Conservation (phyloP, 805 yeast genomes). For the Barnettozyma wickerhamii region DNA sequence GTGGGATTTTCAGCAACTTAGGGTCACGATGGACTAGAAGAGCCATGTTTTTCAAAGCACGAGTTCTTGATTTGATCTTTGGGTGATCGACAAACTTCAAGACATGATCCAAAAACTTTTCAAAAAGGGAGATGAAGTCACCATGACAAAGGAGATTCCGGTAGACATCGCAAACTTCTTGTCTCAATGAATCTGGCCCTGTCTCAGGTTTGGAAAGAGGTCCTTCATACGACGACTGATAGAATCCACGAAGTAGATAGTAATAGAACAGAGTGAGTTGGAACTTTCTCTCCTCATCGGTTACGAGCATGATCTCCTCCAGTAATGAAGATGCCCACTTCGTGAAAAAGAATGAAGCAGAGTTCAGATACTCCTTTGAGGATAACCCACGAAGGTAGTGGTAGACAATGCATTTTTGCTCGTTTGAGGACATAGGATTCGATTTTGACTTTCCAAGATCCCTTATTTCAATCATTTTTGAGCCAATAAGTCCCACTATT, state of each 20-base stretch:
- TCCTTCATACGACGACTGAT: background rate
- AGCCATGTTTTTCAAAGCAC: constrained; percentile 63
- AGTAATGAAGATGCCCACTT: constrained; percentile 16
- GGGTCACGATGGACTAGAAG: constrained; percentile 50
- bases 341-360: constrained; percentile 14
- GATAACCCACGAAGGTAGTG: constrained; percentile 2
- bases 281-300: background rate
- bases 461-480: constrained; percentile 38
- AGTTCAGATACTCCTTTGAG: background rate
- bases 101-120: constrained; percentile 47
- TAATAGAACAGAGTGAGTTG: background rate
- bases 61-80: constrained; percentile 50
- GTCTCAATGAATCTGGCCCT: background rate
- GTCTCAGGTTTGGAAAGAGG: background rate
- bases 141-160: constrained; percentile 9
- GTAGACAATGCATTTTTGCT: constrained; percentile 4
- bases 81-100: constrained; percentile 44
- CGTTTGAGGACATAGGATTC: background rate
- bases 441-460: constrained; percentile 7
- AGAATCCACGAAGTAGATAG: background rate
- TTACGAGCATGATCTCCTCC: background rate
- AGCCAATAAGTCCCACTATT: constrained; percentile 56
- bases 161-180: background rate
- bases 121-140: constrained; percentile 35
- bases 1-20: constrained; percentile 42